phyloP scores from a whole-genome alignment of 2,329 filamentous ascomycete species.

The Mycosphaerella sp. region DNA sequence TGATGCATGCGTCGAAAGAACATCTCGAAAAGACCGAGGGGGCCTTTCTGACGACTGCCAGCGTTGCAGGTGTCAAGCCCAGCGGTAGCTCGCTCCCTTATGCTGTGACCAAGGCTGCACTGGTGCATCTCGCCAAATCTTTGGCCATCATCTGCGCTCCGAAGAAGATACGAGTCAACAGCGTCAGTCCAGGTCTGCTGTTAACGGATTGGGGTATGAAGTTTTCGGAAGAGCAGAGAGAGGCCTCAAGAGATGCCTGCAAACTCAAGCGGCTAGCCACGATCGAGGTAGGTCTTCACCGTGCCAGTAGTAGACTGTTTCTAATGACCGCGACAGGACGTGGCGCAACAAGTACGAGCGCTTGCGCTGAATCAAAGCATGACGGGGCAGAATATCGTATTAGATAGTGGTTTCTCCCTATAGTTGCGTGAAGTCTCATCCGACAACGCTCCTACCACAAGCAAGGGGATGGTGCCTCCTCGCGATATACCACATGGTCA shows the following conservation, averaged over 20 bases:
- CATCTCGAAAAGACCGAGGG: constrained; percentile 53
- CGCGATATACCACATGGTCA: constrained; percentile 9
- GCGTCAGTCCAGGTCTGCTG: constrained; percentile 49
- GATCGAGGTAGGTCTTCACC: constrained; percentile 39
- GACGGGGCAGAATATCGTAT: constrained; percentile 49
- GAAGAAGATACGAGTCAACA: constrained; percentile 51
- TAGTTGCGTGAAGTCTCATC: constrained; percentile 1
- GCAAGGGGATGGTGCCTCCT: constrained; percentile 6
- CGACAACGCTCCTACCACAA: neutral
- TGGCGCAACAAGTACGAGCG: constrained; percentile 48
- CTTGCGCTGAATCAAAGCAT: constrained; percentile 46
- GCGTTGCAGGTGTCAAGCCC: constrained; percentile 57
- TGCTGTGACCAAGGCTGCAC: constrained; percentile 35
- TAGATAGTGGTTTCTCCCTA: constrained; percentile 38
- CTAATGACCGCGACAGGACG: constrained; percentile 37
- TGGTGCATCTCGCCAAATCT: constrained; percentile 50
- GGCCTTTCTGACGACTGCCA: constrained; percentile 58
- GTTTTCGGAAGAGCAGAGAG: constrained; percentile 42
- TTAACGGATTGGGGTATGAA: constrained; percentile 44
- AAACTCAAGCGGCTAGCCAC: constrained; percentile 49
- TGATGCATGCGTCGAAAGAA: constrained; percentile 50
- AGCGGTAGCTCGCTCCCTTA: constrained; percentile 53
- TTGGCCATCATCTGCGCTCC: constrained; percentile 50
- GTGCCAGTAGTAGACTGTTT: neutral
- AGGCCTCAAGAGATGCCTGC: constrained; percentile 39